These are phyloP conservation scores for Penicillium mononematosum DNA, from an alignment of 495 filamentous ascomycete species.

Conservation along the genomic window DNA sequence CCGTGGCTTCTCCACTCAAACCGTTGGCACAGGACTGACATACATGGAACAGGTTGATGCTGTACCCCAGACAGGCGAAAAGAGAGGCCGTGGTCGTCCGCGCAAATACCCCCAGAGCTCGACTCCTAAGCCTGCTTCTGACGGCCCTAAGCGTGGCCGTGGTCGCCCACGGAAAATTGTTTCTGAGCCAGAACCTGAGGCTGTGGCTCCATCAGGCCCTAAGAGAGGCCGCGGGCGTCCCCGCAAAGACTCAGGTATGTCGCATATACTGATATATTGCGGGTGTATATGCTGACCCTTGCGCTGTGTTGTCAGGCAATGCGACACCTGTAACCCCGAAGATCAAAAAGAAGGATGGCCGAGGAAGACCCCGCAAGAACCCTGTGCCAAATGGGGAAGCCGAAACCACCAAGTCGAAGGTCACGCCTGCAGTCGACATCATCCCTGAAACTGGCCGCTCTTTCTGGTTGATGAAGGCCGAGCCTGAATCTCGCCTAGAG, in stretches of 20 bases:
- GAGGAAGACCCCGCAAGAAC: constrained; percentile 30
- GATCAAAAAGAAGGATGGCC: constrained; percentile 20
- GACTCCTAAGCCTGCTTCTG: constrained; percentile 22
- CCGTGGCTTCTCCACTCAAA: constrained; percentile 10
- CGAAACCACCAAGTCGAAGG: constrained; percentile 13
- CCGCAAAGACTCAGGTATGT: constrained; percentile 32
- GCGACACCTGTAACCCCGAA: constrained; percentile 5
- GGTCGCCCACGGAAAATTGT: constrained; percentile 35
- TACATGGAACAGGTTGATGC: constrained; percentile 8
- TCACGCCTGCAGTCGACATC: constrained; percentile 11
- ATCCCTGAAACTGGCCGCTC: constrained; percentile 30
- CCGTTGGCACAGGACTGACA: constrained; percentile 4
- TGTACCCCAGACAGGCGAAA: constrained; percentile 35
- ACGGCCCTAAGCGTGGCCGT: constrained; percentile 41
- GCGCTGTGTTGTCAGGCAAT: background rate
- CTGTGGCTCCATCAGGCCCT: background rate
- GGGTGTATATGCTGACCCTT: constrained; percentile 8
- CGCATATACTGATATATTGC: background rate
- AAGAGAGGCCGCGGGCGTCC: constrained; percentile 31
- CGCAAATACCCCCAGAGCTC: constrained; percentile 34
- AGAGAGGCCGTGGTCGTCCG: constrained; percentile 41
- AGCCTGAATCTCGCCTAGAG: constrained; percentile 82
- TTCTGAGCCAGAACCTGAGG: constrained; percentile 12
- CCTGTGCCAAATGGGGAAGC: constrained; percentile 19
- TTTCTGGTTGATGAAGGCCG: constrained; percentile 96